Base-by-base conservation (phyloP, 306 rosid species). In the Cicer yamashitae region DNA sequence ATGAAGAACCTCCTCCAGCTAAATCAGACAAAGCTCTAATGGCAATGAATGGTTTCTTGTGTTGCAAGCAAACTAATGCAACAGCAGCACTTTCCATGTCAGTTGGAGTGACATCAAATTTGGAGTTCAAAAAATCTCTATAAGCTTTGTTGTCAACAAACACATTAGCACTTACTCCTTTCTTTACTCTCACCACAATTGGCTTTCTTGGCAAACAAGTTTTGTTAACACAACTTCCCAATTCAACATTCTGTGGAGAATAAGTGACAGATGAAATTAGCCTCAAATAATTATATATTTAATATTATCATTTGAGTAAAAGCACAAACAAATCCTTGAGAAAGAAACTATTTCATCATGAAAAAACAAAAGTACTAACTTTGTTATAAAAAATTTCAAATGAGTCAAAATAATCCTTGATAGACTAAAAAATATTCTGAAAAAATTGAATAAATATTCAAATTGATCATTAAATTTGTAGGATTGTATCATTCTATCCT, bases 51-150 rank as follows among this genome's bases (percentile, higher is more conserved):
- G 92, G 88, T 2, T 6, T 84, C 40, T 77, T 87, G 10, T 85
- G 90, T 57, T 87, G 96, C 6, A 72, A 54, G 71, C 89, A 85
- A 0, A 88, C 87, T 13, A 88, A 74, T 34, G 96, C 91, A 14
- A 91, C 86, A 4, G 91, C 86, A 30, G 92, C 96, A 83, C 87
- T 88, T 82, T 91, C 97, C 93, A 89, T 93, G 75, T 93, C 96
- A 73, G 83, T 78, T 1, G 96, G 67, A 7, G 89, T 82, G 41
- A 61, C 91, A 41, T 84, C 74, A 34, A 88, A 91, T 73, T 84
- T 88, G 45, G 85, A 73, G 11, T 82, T 38, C 84, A 89, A 73
- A 83, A 81, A 82, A 18, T 81, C 79, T 82, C 91, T 85, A 41
- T 87, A 91, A 44, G 96, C 89, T 18, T 13, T 69, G 63, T 93